Evolutionary conservation across 129 eudicot species (phyloP).

Genomic region (Flaveria sonorensis): DNA sequence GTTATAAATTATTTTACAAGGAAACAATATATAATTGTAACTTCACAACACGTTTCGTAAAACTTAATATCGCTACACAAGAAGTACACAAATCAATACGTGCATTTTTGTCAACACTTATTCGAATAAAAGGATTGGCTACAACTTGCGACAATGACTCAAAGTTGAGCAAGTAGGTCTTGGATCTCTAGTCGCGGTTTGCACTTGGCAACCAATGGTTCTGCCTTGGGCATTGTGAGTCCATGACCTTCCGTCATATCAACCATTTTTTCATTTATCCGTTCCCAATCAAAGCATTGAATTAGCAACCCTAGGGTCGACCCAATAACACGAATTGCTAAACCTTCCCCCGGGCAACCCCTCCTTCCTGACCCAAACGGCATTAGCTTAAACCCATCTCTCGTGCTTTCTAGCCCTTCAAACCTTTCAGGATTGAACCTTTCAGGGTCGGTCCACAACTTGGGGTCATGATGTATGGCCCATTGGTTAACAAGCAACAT

Average conservation of each 20-base stretch:
- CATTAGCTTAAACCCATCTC: constrained; percentile 38
- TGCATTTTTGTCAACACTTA: background rate
- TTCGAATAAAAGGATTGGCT: background rate
- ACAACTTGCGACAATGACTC: background rate
- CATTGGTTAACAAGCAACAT: constrained; percentile 36
- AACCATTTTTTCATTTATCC: constrained; percentile 27
- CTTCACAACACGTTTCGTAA: too few relatives aligned
- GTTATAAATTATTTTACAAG: too few relatives aligned
- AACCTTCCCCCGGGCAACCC: constrained; percentile 43
- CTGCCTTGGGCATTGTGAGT: constrained; percentile 30
- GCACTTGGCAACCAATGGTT: constrained; percentile 31
- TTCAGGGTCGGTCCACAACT: constrained; percentile 31
- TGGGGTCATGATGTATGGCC: constrained; percentile 42
- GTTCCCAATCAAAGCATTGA: constrained; percentile 46
- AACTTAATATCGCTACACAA: too few relatives aligned
- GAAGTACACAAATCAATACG: background rate
- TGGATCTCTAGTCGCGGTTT: constrained; percentile 29
- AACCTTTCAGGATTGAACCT: constrained; percentile 42
- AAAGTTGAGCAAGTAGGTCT: constrained; percentile 21
- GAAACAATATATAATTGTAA: too few relatives aligned
- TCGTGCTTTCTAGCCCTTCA: constrained; percentile 14
- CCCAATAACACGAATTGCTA: constrained; percentile 28
- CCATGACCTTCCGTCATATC: constrained; percentile 36
- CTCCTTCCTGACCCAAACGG: constrained; percentile 52
- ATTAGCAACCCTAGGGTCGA: constrained; percentile 34